Evolutionary conservation across 495 filamentous ascomycete genomes (phyloP).

Genomic region (Tuber calosporum): DNA sequence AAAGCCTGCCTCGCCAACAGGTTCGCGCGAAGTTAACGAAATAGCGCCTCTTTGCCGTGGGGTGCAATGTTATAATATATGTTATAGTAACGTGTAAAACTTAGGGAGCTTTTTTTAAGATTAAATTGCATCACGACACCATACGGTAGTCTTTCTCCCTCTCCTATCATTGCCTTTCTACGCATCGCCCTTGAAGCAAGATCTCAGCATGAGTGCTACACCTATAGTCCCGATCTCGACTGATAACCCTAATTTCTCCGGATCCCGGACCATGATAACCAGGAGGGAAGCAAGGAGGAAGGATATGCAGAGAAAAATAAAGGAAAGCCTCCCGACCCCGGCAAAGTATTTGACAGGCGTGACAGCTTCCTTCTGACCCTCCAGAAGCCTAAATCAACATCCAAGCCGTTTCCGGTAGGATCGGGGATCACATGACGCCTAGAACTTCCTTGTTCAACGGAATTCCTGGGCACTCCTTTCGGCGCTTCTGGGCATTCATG

Average conservation of each 20-base stretch:
- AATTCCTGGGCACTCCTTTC: background rate
- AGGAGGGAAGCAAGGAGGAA: background rate
- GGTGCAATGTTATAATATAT: background rate
- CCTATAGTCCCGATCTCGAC: background rate
- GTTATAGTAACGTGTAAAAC: background rate
- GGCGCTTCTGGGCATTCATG: slow-evolving; percentile 8
- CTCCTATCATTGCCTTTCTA: background rate
- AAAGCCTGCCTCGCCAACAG: slow-evolving; percentile 2
- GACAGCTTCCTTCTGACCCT: no score
- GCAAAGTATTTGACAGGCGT: background rate
- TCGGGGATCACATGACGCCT: slow-evolving; percentile 12
- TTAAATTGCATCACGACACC: background rate
- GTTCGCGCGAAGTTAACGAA: slow-evolving; percentile 9
- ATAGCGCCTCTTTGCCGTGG: background rate
- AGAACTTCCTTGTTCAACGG: slow-evolving; percentile 7
- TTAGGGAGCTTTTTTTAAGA: background rate
- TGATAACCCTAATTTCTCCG: background rate
- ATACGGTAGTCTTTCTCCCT: background rate
- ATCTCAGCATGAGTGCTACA: background rate
- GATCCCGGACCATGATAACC: background rate
- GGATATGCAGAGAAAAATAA: background rate
- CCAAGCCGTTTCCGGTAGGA: slow-evolving; percentile 7
- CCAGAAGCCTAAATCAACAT: slow-evolving; percentile 13
- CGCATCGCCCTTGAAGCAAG: background rate
- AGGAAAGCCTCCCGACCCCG: background rate